Conservation (phyloP, 2,329 filamentous ascomycete genomes). For the Fusarium succisae region DNA sequence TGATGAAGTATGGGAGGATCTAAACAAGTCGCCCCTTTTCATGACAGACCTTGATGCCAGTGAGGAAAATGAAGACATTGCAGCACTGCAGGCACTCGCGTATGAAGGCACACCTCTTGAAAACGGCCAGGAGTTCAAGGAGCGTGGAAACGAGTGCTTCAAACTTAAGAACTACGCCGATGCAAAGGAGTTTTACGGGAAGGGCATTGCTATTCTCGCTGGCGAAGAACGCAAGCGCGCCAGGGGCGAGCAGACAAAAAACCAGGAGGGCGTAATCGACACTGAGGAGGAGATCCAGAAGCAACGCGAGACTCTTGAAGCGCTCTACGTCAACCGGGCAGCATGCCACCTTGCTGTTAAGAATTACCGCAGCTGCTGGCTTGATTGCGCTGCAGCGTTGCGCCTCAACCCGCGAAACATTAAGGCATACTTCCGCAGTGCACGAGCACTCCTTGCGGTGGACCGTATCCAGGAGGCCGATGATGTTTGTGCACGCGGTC, state of each 20-base stretch:
- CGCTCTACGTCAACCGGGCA: constrained; percentile 85
- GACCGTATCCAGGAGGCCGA: constrained; percentile 82
- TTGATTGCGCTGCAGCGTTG: constrained; percentile 84
- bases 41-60: constrained; percentile 95
- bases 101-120: constrained; percentile 92
- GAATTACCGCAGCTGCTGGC: constrained; percentile 88
- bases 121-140: constrained; percentile 84
- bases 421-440: constrained; percentile 91
- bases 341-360: constrained; percentile 87
- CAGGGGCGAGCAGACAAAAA: constrained; percentile 47
- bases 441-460: constrained; percentile 79
- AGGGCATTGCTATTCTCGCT: constrained; percentile 79
- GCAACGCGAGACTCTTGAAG: constrained; percentile 74
- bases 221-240: constrained; percentile 68
- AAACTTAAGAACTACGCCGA: constrained; percentile 77
- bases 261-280: constrained; percentile 45
- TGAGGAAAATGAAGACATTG: constrained; percentile 82
- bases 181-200: constrained; percentile 90
- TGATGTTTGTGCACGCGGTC: constrained; percentile 78
- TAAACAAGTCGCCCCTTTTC: constrained; percentile 80
- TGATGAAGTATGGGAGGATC: constrained; percentile 65
- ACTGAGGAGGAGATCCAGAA: constrained; percentile 66
- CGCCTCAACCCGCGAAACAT: constrained; percentile 81
- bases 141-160: constrained; percentile 92
- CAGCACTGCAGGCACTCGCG: constrained; percentile 87